Percentiles rank a stretch among this genome's conserved stretches.
Evolutionary conservation across 208 protist species (phyloP).

Genomic region (Leishmania amazonensis): DNA sequence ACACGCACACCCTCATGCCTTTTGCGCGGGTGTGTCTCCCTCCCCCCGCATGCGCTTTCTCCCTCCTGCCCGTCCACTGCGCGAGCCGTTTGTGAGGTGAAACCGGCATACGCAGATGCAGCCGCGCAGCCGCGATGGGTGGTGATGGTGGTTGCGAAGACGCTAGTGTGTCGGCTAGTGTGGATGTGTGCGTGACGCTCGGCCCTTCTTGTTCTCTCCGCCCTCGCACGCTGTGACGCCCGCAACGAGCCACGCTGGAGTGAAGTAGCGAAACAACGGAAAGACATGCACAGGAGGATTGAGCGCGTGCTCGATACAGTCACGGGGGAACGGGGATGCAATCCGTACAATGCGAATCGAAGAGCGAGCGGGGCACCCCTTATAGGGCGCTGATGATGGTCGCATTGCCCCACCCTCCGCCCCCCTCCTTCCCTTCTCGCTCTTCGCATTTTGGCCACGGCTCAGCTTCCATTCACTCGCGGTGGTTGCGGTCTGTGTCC

Average conservation of each 20-base stretch:
- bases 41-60: background rate
- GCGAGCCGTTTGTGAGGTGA: background rate
- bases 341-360: no score
- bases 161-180: background rate
- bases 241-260: background rate
- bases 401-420: background rate
- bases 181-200: background rate
- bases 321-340: background rate
- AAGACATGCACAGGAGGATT: background rate
- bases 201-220: background rate
- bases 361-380: background rate
- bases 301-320: background rate
- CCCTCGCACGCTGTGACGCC: background rate
- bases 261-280: background rate
- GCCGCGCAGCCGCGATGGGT: background rate
- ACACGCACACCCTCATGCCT: background rate
- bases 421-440: background rate
- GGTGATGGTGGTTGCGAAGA: background rate
- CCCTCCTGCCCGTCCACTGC: background rate
- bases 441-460: background rate
- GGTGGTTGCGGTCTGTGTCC: background rate
- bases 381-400: background rate
- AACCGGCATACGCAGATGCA: background rate
- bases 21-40: background rate
- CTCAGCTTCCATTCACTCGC: no score